These are phyloP conservation scores for Phytophthora tubulina DNA, from an alignment of 352 stramenopile genomes.

Conservation along the genomic window DNA sequence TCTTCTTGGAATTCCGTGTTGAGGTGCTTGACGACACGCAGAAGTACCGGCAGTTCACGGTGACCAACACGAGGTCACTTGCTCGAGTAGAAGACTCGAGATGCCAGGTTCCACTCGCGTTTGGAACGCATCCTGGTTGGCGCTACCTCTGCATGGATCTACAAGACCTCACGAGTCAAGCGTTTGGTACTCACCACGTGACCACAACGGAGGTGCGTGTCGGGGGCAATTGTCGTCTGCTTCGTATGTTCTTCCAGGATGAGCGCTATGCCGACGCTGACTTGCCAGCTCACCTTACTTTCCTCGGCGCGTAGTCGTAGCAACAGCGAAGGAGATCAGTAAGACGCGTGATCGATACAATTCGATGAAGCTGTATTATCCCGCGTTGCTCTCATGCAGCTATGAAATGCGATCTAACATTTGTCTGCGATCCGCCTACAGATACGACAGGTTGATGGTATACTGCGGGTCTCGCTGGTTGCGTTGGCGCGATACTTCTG, in stretches of 20 bases:
- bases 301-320: slow-evolving; percentile 50
- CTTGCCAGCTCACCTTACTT: slow-evolving; percentile 72
- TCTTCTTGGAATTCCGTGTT: slow-evolving; percentile 79
- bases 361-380: slow-evolving; percentile 5
- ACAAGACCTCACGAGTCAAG: slow-evolving; percentile 68
- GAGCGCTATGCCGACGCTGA: slow-evolving; percentile 77
- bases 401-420: slow-evolving; percentile 15
- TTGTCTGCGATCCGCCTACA: slow-evolving; percentile 49
- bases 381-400: not conserved
- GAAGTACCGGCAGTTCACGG: slow-evolving; percentile 63
- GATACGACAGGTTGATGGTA: slow-evolving; percentile 88
- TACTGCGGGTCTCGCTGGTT: slow-evolving; percentile 90
- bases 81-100: slow-evolving; percentile 59
- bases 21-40: slow-evolving; percentile 78
- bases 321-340: not conserved
- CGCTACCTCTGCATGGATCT: slow-evolving; percentile 84
- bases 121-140: slow-evolving; percentile 59
- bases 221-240: slow-evolving; percentile 70
- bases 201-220: slow-evolving; percentile 76
- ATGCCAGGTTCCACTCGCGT: slow-evolving; percentile 73
- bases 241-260: slow-evolving; percentile 86
- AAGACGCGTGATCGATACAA: not conserved
- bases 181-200: slow-evolving; percentile 79
- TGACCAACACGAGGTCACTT: slow-evolving; percentile 80
- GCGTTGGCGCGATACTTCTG: slow-evolving; percentile 86